Evolutionary conservation across 2,329 filamentous ascomycete genomes (phyloP).

Genomic region (Alternaria atra): DNA sequence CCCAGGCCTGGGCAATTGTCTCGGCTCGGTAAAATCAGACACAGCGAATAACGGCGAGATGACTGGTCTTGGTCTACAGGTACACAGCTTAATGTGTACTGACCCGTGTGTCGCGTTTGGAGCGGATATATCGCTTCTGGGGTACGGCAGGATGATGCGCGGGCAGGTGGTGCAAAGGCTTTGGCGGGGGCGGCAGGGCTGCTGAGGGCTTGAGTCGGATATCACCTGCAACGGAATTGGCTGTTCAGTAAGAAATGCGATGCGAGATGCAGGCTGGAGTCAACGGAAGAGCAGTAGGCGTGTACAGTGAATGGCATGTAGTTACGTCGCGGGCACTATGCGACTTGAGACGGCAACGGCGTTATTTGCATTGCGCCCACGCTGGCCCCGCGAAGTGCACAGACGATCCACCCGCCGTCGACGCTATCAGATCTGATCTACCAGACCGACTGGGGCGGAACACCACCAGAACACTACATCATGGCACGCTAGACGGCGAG

Average conservation of each 20-base stretch:
- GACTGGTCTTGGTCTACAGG: constrained; percentile 14
- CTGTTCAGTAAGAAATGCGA: constrained; percentile 13
- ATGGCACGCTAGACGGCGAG: constrained; percentile 2
- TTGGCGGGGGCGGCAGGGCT: constrained; percentile 20
- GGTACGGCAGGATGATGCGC: constrained; percentile 16
- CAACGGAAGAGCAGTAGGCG: neutral
- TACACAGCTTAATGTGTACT: constrained; percentile 14
- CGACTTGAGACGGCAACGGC: constrained; percentile 23
- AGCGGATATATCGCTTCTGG: constrained; percentile 12
- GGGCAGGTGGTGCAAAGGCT: constrained; percentile 24
- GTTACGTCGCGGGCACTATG: constrained; percentile 16
- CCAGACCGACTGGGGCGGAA: constrained; percentile 10
- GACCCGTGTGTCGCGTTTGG: constrained; percentile 13
- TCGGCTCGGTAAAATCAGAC: constrained; percentile 22
- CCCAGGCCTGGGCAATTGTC: constrained; percentile 29
- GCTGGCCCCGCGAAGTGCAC: constrained; percentile 31
- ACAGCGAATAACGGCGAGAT: constrained; percentile 19
- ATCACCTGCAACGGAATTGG: constrained; percentile 21
- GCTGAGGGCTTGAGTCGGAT: constrained; percentile 12
- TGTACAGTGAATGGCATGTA: constrained; percentile 15
- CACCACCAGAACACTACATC: constrained; percentile 6
- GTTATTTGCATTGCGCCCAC: constrained; percentile 29
- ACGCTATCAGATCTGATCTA: constrained; percentile 21
- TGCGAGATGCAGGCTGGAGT: constrained; percentile 7
- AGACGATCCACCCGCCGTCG: constrained; percentile 23